phyloP scores from a whole-genome alignment of 2,329 filamentous ascomycete genomes.

The Aspergillus piperis region DNA sequence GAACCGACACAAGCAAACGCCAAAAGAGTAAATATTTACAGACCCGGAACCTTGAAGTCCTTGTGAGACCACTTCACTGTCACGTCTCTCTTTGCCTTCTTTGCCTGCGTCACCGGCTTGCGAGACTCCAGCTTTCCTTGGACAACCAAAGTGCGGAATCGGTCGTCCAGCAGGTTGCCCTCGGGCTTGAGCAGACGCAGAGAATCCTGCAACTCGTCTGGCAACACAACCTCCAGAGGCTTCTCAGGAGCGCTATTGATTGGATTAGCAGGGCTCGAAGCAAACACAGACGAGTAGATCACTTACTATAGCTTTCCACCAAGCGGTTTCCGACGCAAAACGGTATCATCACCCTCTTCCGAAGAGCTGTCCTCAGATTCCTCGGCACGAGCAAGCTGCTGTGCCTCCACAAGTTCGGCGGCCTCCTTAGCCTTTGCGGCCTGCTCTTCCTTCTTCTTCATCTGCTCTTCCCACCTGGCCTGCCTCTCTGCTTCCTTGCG shows the following conservation, averaged over 20 bases:
- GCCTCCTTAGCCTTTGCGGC: constrained; percentile 71
- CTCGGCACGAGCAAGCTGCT: constrained; percentile 51
- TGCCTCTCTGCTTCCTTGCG: constrained; percentile 83
- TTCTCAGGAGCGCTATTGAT: constrained; percentile 62
- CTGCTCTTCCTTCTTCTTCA: constrained; percentile 73
- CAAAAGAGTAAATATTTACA: constrained; percentile 24
- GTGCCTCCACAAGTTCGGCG: constrained; percentile 49
- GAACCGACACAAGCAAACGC: constrained; percentile 22
- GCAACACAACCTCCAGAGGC: constrained; percentile 75
- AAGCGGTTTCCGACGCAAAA: constrained; percentile 70
- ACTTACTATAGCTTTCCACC: constrained; percentile 61
- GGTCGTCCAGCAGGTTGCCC: constrained; percentile 89
- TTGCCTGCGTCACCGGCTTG: constrained; percentile 74
- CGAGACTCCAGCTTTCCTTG: constrained; percentile 86
- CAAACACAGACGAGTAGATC: neutral
- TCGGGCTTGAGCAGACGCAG: constrained; percentile 84
- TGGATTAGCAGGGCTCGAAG: constrained; percentile 21
- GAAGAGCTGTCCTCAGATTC: constrained; percentile 40
- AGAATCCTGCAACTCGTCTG: constrained; percentile 81
- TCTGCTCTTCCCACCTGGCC: constrained; percentile 72
- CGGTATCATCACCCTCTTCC: constrained; percentile 61
- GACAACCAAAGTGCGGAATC: constrained; percentile 85
- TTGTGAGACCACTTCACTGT: constrained; percentile 99
- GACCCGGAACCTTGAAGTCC: constrained; percentile 69
- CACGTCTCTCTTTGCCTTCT: constrained; percentile 75